phyloP scores from a whole-genome alignment of 2,329 filamentous ascomycete species.

The Tolypocladium pustulatum region DNA sequence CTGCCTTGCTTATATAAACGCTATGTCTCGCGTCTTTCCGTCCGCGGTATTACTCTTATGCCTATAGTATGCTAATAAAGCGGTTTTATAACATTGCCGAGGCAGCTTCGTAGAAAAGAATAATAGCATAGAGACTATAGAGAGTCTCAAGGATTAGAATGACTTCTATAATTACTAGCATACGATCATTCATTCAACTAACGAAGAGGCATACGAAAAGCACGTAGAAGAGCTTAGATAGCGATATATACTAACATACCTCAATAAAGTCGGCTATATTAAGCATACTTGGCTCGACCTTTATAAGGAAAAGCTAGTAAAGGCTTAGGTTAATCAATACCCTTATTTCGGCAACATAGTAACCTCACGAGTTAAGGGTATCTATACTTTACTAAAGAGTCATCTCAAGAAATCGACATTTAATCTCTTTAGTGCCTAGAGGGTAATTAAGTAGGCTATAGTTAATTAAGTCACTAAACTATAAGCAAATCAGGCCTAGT shows the following conservation, averaged over 20 bases:
- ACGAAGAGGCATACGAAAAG: conserved; percentile 6
- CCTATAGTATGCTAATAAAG: conserved; percentile 10
- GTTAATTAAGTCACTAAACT: too few relatives aligned
- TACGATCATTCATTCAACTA: conserved; percentile 7
- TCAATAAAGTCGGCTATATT: too few relatives aligned
- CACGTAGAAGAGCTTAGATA: conserved; percentile 4
- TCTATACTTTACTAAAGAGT: conserved; percentile 7
- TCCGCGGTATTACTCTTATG: conserved; percentile 5
- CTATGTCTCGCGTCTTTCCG: conserved; percentile 5
- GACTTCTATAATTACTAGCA: conserved; percentile 10
- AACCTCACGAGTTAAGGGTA: conserved; percentile 8
- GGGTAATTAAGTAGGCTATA: conserved; percentile 7
- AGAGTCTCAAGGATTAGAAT: conserved; percentile 3
- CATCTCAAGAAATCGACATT: conserved; percentile 6
- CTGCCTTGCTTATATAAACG: conserved; percentile 9
- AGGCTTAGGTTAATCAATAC: conserved; percentile 9
- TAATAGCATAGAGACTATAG: background rate
- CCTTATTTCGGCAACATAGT: conserved; percentile 8
- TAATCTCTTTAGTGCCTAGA: conserved; percentile 10
- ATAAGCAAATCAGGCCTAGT: too few relatives aligned
- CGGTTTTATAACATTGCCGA: conserved; percentile 5
- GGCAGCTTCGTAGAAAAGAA: background rate
- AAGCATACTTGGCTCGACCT: conserved; percentile 6
- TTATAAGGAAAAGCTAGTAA: conserved; percentile 12
- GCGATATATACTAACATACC: too few relatives aligned